phyloP scores from a whole-genome alignment of 345 rosid genomes.

The Lenwebbia sp. region DNA sequence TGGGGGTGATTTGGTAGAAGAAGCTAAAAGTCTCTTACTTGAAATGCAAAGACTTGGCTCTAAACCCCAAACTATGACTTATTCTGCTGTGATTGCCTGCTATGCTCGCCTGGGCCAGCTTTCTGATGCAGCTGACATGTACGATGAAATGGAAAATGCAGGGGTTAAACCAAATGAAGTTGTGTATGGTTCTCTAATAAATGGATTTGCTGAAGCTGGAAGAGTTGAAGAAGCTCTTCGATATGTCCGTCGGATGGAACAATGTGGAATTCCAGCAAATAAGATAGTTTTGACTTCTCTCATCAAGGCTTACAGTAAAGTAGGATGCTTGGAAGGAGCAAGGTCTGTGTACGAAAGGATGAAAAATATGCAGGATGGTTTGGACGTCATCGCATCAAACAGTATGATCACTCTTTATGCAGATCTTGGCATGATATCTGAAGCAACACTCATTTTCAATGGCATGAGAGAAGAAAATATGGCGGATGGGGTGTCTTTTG shows the following conservation, averaged over 20 bases:
- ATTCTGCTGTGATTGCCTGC: slow-evolving; percentile 61
- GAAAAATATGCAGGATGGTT: slow-evolving; percentile 51
- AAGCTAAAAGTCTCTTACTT: slow-evolving; percentile 49
- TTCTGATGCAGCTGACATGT: slow-evolving; percentile 46
- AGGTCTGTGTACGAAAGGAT: slow-evolving; percentile 52
- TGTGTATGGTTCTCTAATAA: slow-evolving; percentile 70
- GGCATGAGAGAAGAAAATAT: slow-evolving; percentile 40
- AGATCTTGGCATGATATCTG: slow-evolving; percentile 65
- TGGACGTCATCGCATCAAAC: slow-evolving; percentile 69
- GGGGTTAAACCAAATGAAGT: slow-evolving; percentile 77
- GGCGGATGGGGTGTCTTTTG: slow-evolving; percentile 63
- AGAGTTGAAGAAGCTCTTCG: slow-evolving; percentile 57
- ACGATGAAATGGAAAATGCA: slow-evolving; percentile 38
- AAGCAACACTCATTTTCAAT: slow-evolving; percentile 56
- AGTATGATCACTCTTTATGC: slow-evolving; percentile 69
- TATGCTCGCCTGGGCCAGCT: slow-evolving; percentile 59
- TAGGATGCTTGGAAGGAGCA: slow-evolving; percentile 69
- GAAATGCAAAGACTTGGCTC: slow-evolving; percentile 67
- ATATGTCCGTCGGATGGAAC: slow-evolving; percentile 56
- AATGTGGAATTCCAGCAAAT: slow-evolving; percentile 45
- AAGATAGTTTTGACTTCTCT: slow-evolving; percentile 68
- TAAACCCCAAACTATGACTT: slow-evolving; percentile 54
- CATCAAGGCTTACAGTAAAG: slow-evolving; percentile 73
- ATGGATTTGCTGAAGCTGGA: slow-evolving; percentile 76
- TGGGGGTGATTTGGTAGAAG: slow-evolving; percentile 59